A percentile compares a stretch with the other conserved stretches of the same genome.
phyloP scores from a whole-genome alignment of 129 eudicot genomes.

The Dittrichia graveolens region DNA sequence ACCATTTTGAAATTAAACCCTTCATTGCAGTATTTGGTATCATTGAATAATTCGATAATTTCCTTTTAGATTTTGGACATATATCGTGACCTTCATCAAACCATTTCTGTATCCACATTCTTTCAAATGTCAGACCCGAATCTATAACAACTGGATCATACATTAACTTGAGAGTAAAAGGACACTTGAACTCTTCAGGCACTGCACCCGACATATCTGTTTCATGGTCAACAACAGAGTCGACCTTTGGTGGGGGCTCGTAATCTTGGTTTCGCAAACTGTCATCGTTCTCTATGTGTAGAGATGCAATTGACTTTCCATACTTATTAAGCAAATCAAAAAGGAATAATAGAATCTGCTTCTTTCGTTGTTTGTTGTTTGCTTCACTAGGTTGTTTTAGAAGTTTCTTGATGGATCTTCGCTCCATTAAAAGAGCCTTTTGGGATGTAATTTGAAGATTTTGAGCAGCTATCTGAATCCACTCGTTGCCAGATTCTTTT shows the following conservation, averaged over 20 bases:
- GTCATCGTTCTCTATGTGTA: conserved; percentile 29
- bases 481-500: conserved; percentile 39
- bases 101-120: conserved; percentile 87
- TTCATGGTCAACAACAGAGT: conserved; percentile 27
- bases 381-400: conserved; percentile 38
- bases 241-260: not conserved
- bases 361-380: conserved; percentile 42
- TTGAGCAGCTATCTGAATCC: conserved; percentile 47
- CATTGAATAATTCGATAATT: conserved; percentile 42
- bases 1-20: conserved; percentile 64
- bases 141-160: conserved; percentile 82
- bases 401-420: conserved; percentile 62
- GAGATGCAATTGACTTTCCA: conserved; percentile 36
- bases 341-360: conserved; percentile 49
- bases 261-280: conserved; percentile 35
- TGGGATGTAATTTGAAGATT: conserved; percentile 63
- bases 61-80: conserved; percentile 70
- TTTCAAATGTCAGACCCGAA: conserved; percentile 80
- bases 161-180: conserved; percentile 66
- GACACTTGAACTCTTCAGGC: conserved; percentile 73
- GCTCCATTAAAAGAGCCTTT: conserved; percentile 58
- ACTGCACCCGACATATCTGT: conserved; percentile 30
- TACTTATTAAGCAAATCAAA: conserved; percentile 50
- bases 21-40: conserved; percentile 62
- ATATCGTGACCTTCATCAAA: conserved; percentile 75